phyloP scores from a whole-genome alignment of 768 basidiomycete species.

The Trametes villosa region DNA sequence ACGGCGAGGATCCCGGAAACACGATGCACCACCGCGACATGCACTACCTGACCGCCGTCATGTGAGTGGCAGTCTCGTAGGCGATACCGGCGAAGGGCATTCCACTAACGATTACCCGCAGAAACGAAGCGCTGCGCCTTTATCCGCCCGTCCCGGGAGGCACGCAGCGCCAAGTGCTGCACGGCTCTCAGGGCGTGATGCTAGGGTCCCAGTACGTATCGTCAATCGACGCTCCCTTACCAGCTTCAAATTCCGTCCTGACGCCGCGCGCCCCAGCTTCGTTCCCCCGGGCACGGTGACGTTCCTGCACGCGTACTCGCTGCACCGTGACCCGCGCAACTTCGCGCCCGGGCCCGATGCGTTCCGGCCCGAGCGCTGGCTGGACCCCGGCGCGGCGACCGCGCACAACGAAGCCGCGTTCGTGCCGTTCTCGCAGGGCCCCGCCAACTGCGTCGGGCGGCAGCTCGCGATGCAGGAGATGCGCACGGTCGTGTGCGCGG shows the following conservation, averaged over 20 bases:
- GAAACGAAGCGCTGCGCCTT: constrained; percentile 51
- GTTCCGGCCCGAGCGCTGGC: constrained; percentile 51
- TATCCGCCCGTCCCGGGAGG: constrained; percentile 46
- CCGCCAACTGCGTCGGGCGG: constrained; percentile 55
- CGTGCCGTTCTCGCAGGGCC: constrained; percentile 52
- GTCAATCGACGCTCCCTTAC: neutral
- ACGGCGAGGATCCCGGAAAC: constrained; percentile 34
- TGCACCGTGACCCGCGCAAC: constrained; percentile 51
- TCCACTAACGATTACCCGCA: constrained; percentile 18
- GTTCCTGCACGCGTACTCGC: constrained; percentile 43
- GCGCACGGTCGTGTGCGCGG: constrained; percentile 34
- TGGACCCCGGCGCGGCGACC: constrained; percentile 18
- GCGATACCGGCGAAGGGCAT: neutral
- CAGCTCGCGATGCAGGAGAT: constrained; percentile 46
- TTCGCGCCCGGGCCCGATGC: constrained; percentile 48
- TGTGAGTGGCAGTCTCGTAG: constrained; percentile 25
- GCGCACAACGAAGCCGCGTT: constrained; percentile 38
- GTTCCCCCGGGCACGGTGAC: constrained; percentile 33
- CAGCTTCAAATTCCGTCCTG: neutral
- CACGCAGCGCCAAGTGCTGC: constrained; percentile 41
- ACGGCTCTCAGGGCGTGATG: constrained; percentile 35
- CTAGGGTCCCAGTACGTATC: constrained; percentile 40
- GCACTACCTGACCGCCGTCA: constrained; percentile 32
- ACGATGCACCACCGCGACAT: constrained; percentile 21
- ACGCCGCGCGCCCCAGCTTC: constrained; percentile 11